Evolutionary conservation across 768 basidiomycete genomes (phyloP), one percentile per base, ranked within the genome.

Genomic region (Melanogaster broomeanus): DNA sequence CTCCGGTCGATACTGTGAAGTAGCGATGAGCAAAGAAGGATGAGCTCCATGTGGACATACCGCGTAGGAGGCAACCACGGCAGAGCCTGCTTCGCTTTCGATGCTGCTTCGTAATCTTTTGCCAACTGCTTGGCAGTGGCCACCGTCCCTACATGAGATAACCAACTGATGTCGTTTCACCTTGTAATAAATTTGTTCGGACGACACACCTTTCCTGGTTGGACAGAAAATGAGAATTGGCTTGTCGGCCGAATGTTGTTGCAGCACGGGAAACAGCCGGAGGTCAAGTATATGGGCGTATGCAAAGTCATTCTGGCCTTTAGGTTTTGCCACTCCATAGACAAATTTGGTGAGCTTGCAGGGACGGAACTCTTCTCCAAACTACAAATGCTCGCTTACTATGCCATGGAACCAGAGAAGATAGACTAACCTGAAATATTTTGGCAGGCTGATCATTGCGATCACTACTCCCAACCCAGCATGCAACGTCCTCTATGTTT

Each of bases 331-430:
- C 53, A 90, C 81, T 2, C 88, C 87, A 57, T 90, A 80, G 10
- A 97, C 89, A 59, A 82, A 74, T 45, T 85, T 79, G 3, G 76
- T 80, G 6, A 96, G 77, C 61, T 83, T 84, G 71, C 93, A 95
- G 2, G 96, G 93, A 24, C 96, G 79, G 62, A 84, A 98, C 48
- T 90, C 88, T 63, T 98, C 93, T 10, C 91, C 93, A 55, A 99
- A 98, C 93, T 97, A 51, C 33, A 27, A 6, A 41, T 18, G 2
- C 35, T 43, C 24, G 28, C 21, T 57, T 27, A 60, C 41, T 27
- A 31, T 28, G 42, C 13, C 43, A 33, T 16, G 24, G 10, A 6
- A 27, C 9, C 24, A 11, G 3, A 22, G 19, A 35, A 37, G 10
- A 31, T 25, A 42, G 27, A 53, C 57, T n/a, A 45, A 89, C 94